Evolutionary conservation across 2,329 filamentous ascomycete species (phyloP).

Genomic region (Arthrobotrys sinensis): DNA sequence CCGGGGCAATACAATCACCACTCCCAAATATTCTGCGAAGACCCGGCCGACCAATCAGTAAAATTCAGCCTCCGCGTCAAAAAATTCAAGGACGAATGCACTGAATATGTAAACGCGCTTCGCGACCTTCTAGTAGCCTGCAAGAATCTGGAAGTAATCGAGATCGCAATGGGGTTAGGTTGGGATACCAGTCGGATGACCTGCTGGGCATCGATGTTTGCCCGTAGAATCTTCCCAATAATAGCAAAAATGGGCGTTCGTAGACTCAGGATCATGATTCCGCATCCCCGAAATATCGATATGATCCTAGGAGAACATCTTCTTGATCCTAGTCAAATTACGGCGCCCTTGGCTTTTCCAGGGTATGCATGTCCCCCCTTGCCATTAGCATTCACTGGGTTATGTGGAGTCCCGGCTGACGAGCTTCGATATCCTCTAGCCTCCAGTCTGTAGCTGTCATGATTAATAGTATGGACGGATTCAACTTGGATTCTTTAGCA

Average conservation of each 20-base stretch:
- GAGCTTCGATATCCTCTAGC: background rate
- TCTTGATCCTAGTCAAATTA: too few relatives aligned
- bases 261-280: background rate
- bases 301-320: background rate
- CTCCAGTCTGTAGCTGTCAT: background rate
- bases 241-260: background rate
- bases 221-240: background rate
- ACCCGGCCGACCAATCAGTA: too few relatives aligned
- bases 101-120: too few relatives aligned
- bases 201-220: background rate
- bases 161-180: background rate
- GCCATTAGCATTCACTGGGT: too few relatives aligned
- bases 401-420: too few relatives aligned
- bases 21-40: too few relatives aligned
- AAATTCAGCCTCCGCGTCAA: too few relatives aligned
- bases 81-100: too few relatives aligned
- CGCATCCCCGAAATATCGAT: background rate
- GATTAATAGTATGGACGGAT: background rate
- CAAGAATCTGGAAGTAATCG: background rate
- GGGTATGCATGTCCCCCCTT: background rate
- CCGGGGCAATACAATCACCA: too few relatives aligned
- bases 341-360: background rate
- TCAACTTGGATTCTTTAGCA: background rate
- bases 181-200: background rate
- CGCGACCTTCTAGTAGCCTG: background rate